Percentiles rank a stretch among this genome's conserved stretches.
phyloP scores from a whole-genome alignment of 2,329 filamentous ascomycete species.

The Coniochaeta sp. region DNA sequence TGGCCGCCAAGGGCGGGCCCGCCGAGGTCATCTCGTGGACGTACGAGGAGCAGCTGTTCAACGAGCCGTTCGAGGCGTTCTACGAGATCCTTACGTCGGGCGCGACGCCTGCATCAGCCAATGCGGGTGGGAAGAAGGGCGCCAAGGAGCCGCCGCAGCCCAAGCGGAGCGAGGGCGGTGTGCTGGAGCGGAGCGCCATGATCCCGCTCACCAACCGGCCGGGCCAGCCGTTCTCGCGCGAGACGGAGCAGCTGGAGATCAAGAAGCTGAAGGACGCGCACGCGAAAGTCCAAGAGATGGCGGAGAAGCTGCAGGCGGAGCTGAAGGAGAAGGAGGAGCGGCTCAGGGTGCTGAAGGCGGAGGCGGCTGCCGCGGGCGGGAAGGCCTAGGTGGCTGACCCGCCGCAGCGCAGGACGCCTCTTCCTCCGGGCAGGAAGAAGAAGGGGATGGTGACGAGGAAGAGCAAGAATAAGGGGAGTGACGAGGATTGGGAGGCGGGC shows the following conservation, averaged over 20 bases:
- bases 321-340: slow-evolving; percentile 58
- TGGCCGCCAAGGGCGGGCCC: slow-evolving; percentile 43
- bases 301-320: slow-evolving; percentile 49
- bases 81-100: slow-evolving; percentile 79
- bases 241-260: slow-evolving; percentile 59
- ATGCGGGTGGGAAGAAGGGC: slow-evolving; percentile 43
- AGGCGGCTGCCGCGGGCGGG: slow-evolving; percentile 26
- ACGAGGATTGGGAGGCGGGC: neutral
- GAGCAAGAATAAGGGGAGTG: neutral
- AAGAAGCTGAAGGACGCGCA: slow-evolving; percentile 57
- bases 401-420: neutral
- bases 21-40: slow-evolving; percentile 68
- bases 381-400: slow-evolving; percentile 1
- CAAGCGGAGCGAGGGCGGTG: slow-evolving; percentile 37
- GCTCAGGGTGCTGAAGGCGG: slow-evolving; percentile 51
- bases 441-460: neutral
- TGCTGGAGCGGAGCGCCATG: slow-evolving; percentile 64
- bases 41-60: slow-evolving; percentile 94
- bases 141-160: slow-evolving; percentile 25
- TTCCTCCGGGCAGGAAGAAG: neutral
- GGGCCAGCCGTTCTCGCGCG: slow-evolving; percentile 65
- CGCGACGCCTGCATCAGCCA: slow-evolving; percentile 33
- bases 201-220: slow-evolving; percentile 62
- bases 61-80: slow-evolving; percentile 89
- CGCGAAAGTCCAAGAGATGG: slow-evolving; percentile 54